Conservation (phyloP, 2,329 filamentous ascomycete genomes). For the Zalaria obscura region DNA sequence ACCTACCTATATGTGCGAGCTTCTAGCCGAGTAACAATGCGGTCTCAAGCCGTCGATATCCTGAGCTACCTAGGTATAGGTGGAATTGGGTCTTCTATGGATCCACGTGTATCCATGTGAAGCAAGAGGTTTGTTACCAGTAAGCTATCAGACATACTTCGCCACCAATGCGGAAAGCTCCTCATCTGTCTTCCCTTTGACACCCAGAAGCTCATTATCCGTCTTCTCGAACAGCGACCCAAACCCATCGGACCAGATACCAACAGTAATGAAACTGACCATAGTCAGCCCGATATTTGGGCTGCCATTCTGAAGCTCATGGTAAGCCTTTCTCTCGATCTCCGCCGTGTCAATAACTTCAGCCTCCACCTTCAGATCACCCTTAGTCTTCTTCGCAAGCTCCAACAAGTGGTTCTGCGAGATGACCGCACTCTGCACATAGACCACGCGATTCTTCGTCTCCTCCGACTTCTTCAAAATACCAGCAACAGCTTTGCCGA, state of each 20-base stretch:
- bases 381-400: conserved; percentile 16
- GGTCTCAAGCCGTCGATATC: too few relatives aligned
- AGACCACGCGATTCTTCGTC: conserved; percentile 21
- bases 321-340: conserved; percentile 15
- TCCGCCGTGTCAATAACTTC: conserved; percentile 13
- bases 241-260: conserved; percentile 15
- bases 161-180: conserved; percentile 15
- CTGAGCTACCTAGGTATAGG: too few relatives aligned
- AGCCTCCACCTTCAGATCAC: conserved; percentile 1
- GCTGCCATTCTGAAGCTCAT: conserved; percentile 13
- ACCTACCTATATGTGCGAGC: too few relatives aligned
- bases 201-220: conserved; percentile 23
- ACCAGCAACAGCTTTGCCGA: conserved; percentile 19
- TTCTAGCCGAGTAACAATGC: too few relatives aligned
- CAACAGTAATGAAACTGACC: conserved; percentile 16
- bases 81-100: too few relatives aligned
- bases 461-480: conserved; percentile 18
- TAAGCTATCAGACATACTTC: too few relatives aligned
- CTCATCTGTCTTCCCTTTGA: conserved; percentile 15
- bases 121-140: too few relatives aligned
- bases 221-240: conserved; percentile 17
- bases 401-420: conserved; percentile 24
- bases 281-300: conserved; percentile 8
- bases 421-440: conserved; percentile 19
- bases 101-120: too few relatives aligned